Conservation (phyloP, 1,139 yeast genomes). For the Yamadazyma taylorii region DNA sequence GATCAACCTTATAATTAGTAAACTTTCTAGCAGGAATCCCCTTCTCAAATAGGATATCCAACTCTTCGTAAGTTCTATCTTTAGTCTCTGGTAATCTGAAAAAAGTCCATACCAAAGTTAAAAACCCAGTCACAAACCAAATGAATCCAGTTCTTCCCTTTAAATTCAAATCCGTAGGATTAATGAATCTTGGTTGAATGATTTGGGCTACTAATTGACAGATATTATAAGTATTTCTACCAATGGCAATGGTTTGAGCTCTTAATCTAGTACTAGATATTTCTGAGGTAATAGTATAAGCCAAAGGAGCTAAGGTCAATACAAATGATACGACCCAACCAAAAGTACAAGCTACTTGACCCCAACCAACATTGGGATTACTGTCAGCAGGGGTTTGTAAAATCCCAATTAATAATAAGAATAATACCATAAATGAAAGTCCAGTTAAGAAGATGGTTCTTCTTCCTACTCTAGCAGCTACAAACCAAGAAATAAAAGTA, state of each 20-base stretch:
- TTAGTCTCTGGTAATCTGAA: conserved; percentile 60
- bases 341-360: conserved; percentile 21
- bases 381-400: conserved; percentile 18
- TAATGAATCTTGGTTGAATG: conserved; percentile 56
- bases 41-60: conserved; percentile 50
- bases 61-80: conserved; percentile 57
- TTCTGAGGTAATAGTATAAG: conserved; percentile 56
- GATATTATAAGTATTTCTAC: conserved; percentile 48
- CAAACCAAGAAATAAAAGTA: conserved; percentile 20
- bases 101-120: conserved; percentile 42
- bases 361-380: conserved; percentile 18
- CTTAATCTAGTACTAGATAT: conserved; percentile 54
- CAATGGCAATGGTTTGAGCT: conserved; percentile 54
- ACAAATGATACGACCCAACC: conserved; percentile 47
- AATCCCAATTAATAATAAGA: conserved; percentile 17
- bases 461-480: conserved; percentile 19
- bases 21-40: conserved; percentile 44
- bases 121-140: conserved; percentile 50
- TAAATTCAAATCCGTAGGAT: conserved; percentile 56
- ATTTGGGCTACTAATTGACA: conserved; percentile 43
- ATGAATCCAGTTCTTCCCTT: conserved; percentile 58
- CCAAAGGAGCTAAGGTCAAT: conserved; percentile 56
- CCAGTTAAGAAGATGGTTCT: conserved; percentile 22
- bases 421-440: conserved; percentile 24
- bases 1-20: conserved; percentile 11